Evolutionary conservation across 352 stramenopile species (phyloP).

Genomic region (Globisporangium sylvaticum): DNA sequence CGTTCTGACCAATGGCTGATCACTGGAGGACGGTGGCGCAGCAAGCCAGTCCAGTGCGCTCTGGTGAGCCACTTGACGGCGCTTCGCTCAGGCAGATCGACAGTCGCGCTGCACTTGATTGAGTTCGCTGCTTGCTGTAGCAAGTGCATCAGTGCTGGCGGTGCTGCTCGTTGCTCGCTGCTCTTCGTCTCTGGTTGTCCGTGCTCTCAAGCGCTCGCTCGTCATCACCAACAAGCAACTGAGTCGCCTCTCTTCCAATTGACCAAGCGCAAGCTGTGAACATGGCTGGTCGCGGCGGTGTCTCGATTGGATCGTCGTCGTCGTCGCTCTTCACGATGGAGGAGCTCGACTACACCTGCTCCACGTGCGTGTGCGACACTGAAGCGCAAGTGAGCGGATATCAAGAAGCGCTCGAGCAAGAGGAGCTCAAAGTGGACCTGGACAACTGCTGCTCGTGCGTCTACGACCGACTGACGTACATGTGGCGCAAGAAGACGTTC

Average conservation of each 20-base stretch:
- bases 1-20: neutral
- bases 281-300: neutral
- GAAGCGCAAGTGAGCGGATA: constrained; percentile 34
- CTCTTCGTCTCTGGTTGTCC: neutral
- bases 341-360: constrained; percentile 61
- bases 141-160: neutral
- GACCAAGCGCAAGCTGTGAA: neutral
- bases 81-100: neutral
- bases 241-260: neutral
- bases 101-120: neutral
- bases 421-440: constrained; percentile 22
- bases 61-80: neutral
- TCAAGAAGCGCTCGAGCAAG: constrained; percentile 22
- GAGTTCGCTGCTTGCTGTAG: neutral
- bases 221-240: neutral
- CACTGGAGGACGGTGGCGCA: neutral
- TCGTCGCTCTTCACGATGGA: constrained; percentile 44
- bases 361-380: constrained; percentile 49
- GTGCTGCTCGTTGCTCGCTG: neutral
- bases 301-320: constrained; percentile 9
- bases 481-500: constrained; percentile 78
- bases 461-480: constrained; percentile 66
- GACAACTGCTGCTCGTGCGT: constrained; percentile 64
- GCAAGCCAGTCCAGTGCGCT: neutral
- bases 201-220: neutral